phyloP scores from a whole-genome alignment of 108 stramenopile genomes.

The Skeletonema tropicum region DNA sequence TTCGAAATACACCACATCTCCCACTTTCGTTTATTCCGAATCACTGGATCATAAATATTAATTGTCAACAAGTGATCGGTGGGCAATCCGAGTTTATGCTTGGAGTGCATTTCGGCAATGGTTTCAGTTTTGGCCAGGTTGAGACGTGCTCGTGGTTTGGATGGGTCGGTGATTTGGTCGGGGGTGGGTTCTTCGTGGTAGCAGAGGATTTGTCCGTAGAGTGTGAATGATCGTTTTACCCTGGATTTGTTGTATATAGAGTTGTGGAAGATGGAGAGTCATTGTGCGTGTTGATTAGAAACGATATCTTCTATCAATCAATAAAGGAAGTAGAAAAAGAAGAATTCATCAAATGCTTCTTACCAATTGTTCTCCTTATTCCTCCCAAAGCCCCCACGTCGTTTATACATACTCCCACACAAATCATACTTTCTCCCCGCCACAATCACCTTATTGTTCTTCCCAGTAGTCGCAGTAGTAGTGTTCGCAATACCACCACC shows the following conservation, averaged over 20 bases:
- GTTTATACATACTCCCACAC: conserved; percentile 56
- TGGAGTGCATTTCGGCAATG: conserved; percentile 55
- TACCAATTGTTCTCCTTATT: conserved; percentile 58
- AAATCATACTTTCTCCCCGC: conserved; percentile 40
- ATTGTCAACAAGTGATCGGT: conserved; percentile 49
- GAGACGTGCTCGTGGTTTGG: conserved; percentile 44
- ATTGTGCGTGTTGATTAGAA: too few species aligned
- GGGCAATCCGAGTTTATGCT: conserved; percentile 40
- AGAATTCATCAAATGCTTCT: neutral
- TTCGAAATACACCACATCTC: conserved; percentile 54
- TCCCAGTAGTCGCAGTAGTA: too few species aligned
- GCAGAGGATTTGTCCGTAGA: conserved; percentile 50
- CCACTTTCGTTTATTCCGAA: conserved; percentile 52
- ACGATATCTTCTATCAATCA: too few species aligned
- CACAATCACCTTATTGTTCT: neutral
- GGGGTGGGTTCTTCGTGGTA: conserved; percentile 52
- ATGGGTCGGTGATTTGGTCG: conserved; percentile 34
- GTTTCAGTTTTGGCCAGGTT: conserved; percentile 54
- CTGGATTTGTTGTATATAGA: neutral
- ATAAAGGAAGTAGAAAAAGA: too few species aligned
- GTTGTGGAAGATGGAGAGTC: neutral
- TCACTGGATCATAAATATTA: conserved; percentile 44
- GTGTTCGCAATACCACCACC: too few species aligned
- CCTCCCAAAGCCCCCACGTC: conserved; percentile 60
- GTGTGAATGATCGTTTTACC: conserved; percentile 55